Evolutionary conservation across 495 filamentous ascomycete genomes (phyloP).

Genomic region (Astrothelium macrocarpum): DNA sequence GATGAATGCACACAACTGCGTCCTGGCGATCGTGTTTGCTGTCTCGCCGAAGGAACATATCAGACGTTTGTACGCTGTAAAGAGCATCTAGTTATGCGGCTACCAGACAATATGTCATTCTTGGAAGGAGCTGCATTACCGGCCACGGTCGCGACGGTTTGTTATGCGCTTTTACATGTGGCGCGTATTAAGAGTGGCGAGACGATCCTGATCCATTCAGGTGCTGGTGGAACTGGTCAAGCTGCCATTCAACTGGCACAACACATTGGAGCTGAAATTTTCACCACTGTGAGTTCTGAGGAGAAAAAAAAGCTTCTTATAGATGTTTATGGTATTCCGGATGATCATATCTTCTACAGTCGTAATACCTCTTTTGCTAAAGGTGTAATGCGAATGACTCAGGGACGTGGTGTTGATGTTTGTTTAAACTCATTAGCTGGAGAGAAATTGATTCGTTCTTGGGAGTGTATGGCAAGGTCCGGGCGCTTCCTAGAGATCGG

Average conservation of each 20-base stretch:
- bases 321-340: slow-evolving; percentile 31
- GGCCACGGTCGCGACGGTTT: slow-evolving; percentile 31
- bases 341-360: slow-evolving; percentile 33
- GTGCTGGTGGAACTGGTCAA: slow-evolving; percentile 39
- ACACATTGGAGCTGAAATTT: slow-evolving; percentile 32
- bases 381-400: slow-evolving; percentile 5
- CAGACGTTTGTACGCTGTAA: no score
- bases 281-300: slow-evolving; percentile 36
- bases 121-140: slow-evolving; percentile 39
- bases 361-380: slow-evolving; percentile 6
- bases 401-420: slow-evolving; percentile 18
- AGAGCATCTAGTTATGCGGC: no score
- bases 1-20: not conserved
- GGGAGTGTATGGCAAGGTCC: slow-evolving; percentile 25
- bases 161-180: slow-evolving; percentile 34
- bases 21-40: not conserved
- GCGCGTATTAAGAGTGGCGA: slow-evolving; percentile 30
- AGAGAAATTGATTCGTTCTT: slow-evolving; percentile 13
- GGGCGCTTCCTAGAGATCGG: slow-evolving; percentile 41
- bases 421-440: slow-evolving; percentile 17
- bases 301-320: slow-evolving; percentile 36
- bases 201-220: slow-evolving; percentile 43
- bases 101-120: no score
- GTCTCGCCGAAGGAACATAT: no score
- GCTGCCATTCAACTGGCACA: slow-evolving; percentile 39